phyloP scores from a whole-genome alignment of 2,329 filamentous ascomycete species.

The Akanthomyces dipterigenus region DNA sequence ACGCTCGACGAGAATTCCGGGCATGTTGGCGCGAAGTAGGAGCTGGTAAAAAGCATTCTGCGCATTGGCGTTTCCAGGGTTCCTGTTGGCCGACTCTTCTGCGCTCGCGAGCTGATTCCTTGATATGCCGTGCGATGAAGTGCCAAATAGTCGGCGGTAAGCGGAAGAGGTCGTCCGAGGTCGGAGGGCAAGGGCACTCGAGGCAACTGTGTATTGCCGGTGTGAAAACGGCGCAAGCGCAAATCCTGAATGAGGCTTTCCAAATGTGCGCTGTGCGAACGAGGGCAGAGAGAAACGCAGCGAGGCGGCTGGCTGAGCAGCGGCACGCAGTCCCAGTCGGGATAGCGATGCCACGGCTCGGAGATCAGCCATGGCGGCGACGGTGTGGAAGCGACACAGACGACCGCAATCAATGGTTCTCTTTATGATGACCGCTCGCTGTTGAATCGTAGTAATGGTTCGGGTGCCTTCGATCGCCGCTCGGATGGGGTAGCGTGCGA shows the following conservation, averaged over 20 bases:
- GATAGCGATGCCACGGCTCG: slow-evolving; percentile 4
- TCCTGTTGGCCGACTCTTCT: slow-evolving; percentile 89
- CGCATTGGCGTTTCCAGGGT: slow-evolving; percentile 76
- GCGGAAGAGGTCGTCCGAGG: not conserved
- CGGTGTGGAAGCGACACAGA: not conserved
- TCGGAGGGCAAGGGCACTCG: not conserved
- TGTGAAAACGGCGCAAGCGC: not conserved
- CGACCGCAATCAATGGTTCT: not conserved
- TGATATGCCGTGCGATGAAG: slow-evolving; percentile 42
- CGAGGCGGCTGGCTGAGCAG: not conserved
- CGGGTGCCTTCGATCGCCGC: not conserved
- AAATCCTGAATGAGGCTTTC: not conserved
- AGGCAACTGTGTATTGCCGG: not conserved
- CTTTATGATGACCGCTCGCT: not conserved
- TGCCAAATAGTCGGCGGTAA: slow-evolving; percentile 31
- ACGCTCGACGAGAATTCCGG: slow-evolving; percentile 83
- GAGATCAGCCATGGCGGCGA: slow-evolving; percentile 5
- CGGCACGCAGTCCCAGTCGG: slow-evolving; percentile 10
- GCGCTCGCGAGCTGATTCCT: slow-evolving; percentile 70
- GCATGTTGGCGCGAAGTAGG: slow-evolving; percentile 85
- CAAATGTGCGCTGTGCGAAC: not conserved
- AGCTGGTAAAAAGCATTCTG: slow-evolving; percentile 94
- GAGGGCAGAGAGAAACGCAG: not conserved
- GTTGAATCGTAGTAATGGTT: not conserved
- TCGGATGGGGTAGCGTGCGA: not conserved